phyloP scores from a whole-genome alignment of 1,139 yeast species.

The Zygosaccharomyces pseudobailii region DNA sequence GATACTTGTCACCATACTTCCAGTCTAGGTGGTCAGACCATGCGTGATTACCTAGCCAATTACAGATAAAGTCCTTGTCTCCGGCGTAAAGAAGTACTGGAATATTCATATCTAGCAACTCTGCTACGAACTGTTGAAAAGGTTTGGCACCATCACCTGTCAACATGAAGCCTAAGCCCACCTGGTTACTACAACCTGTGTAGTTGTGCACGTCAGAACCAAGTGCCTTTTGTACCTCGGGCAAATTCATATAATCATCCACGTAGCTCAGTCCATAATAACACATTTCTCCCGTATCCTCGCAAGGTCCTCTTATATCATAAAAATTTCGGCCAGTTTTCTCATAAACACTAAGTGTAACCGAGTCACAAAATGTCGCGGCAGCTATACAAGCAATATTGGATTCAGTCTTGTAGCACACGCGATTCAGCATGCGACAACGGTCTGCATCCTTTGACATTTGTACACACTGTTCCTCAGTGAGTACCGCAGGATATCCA shows the following conservation, averaged over 20 bases:
- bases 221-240: constrained; percentile 54
- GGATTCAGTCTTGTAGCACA: constrained; percentile 49
- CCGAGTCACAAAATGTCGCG: constrained; percentile 36
- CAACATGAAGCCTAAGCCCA: constrained; percentile 49
- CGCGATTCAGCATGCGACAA: constrained; percentile 47
- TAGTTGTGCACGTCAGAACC: constrained; percentile 57
- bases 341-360: constrained; percentile 43
- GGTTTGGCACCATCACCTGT: constrained; percentile 64
- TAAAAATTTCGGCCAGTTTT: constrained; percentile 60
- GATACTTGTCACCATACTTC: constrained; percentile 46
- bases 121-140: constrained; percentile 56
- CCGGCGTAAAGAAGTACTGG: constrained; percentile 87
- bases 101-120: constrained; percentile 52
- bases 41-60: constrained; percentile 83
- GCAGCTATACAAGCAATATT: constrained; percentile 54
- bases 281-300: constrained; percentile 45
- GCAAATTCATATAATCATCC: constrained; percentile 55
- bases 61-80: constrained; percentile 84
- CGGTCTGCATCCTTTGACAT: constrained; percentile 53
- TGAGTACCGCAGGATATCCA: constrained; percentile 63
- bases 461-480: constrained; percentile 55
- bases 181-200: constrained; percentile 53
- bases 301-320: constrained; percentile 62
- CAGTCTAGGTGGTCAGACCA: constrained; percentile 71
- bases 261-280: constrained; percentile 53